Conservation (phyloP, 2,329 filamentous ascomycete genomes). For the Shiraia sp. region DNA sequence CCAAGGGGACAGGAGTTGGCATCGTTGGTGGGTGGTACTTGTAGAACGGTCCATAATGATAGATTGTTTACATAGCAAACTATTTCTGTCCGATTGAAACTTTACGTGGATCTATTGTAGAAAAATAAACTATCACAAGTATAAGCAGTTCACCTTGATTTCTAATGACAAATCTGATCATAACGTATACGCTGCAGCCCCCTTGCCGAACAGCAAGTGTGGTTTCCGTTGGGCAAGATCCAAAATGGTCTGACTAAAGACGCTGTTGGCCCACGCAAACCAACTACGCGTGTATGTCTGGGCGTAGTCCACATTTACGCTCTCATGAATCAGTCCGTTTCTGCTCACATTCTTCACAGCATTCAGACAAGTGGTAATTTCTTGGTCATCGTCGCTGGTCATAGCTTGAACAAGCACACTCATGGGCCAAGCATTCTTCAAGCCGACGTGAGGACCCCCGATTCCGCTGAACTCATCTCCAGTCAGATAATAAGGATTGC, state of each 20-base stretch:
- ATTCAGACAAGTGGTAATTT: constrained; percentile 75
- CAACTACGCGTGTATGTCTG: constrained; percentile 82
- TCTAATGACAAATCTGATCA: background rate
- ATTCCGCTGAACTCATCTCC: constrained; percentile 83
- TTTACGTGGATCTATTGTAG: no score
- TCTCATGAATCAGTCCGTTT: constrained; percentile 88
- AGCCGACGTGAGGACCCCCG: constrained; percentile 80
- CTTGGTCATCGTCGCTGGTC: constrained; percentile 79
- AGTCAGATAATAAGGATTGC: constrained; percentile 87
- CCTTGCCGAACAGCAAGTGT: constrained; percentile 76
- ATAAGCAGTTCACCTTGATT: background rate
- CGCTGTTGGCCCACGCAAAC: constrained; percentile 98
- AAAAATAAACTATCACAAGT: no score
- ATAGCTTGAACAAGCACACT: constrained; percentile 88
- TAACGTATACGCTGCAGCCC: constrained; percentile 48
- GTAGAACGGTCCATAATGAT: background rate
- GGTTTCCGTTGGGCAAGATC: constrained; percentile 89
- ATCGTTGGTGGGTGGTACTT: no score
- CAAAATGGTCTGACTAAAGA: constrained; percentile 90
- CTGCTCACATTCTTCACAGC: constrained; percentile 75
- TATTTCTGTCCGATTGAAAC: no score
- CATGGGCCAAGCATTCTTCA: constrained; percentile 97
- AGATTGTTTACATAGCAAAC: background rate
- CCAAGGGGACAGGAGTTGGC: no score
- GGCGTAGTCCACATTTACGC: constrained; percentile 76